Base-by-base conservation (phyloP, 2,329 filamentous ascomycete genomes). In the Fusarium devonianum region DNA sequence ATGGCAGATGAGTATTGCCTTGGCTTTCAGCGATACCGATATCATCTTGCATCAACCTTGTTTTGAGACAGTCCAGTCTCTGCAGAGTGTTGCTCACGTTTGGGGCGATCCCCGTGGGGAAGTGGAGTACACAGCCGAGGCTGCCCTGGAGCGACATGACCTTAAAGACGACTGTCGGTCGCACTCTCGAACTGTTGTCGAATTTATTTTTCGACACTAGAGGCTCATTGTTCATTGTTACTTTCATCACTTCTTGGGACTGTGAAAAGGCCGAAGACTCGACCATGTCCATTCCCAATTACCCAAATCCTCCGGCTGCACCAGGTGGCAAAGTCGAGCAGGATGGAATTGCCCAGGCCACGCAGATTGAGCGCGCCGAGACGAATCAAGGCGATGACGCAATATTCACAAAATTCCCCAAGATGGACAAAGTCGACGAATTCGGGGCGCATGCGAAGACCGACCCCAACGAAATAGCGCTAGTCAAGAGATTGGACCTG, bases 401-500 rank as follows among this genome's bases (percentile, higher is more conserved):
- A 3, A 5, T 43, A 0, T 54, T 53, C 4, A 35, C 56, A 14
- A 60, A 60, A 18, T 60, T 54, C n/a, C 57, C 57, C 3, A 47
- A 30, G 19, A 60, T 54, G 44, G 38, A 62, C 2, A 62, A 62
- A 7, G 58, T 62, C 2, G 58, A 62, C 7, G 46, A 62, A 6
- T 62, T 61, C 30, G 58, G 58, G 3, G 58, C 58, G 1, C 58
- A 62, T 26, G 45, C 51, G 1, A 62, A 62, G 6, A 62, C 58
- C 1, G 58, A 62, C 28, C 58, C 55, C 4, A 42, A 44, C 35
- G 58, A 62, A 16, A 62, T 62, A 17, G 45, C 55, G 0, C 35
- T 62, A 1, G 58, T 62, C 2, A 62, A 49, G 44, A 62, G 60
- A 12, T 18, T 62, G 2, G 58, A 62, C 9, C 50, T 33, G 16